These are phyloP conservation scores for Taxillus chinensis DNA, from an alignment of 164 flowering plant species.

Conservation along the genomic window DNA sequence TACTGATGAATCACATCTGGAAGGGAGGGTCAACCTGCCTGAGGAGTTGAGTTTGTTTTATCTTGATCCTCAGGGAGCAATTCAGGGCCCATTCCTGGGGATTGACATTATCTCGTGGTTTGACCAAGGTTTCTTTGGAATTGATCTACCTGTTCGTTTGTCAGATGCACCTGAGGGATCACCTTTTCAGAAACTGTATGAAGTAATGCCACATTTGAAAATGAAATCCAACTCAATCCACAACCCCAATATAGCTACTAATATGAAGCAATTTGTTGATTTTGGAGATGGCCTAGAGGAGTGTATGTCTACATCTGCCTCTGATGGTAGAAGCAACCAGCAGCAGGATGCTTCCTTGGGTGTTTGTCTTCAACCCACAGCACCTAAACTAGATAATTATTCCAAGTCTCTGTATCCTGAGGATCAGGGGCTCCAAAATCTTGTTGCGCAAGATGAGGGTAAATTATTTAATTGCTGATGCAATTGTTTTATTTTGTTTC, in stretches of 20 bases:
- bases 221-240: constrained; percentile 12
- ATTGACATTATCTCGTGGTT: constrained; percentile 85
- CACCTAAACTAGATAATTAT: constrained; percentile 24
- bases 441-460: constrained; percentile 61
- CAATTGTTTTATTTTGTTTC: background rate
- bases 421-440: constrained; percentile 33
- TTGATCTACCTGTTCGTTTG: constrained; percentile 67
- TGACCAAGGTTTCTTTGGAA: constrained; percentile 88
- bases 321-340: constrained; percentile 16
- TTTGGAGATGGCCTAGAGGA: constrained; percentile 29
- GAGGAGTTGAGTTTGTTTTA: constrained; percentile 74
- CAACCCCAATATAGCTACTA: constrained; percentile 11
- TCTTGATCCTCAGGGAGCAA: constrained; percentile 84
- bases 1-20: constrained; percentile 13
- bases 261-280: constrained; percentile 20
- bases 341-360: constrained; percentile 19
- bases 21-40: constrained; percentile 23
- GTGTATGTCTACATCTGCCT: constrained; percentile 12
- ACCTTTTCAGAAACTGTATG: constrained; percentile 58
- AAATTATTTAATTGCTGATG: constrained; percentile 1
- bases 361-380: constrained; percentile 20
- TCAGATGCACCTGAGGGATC: constrained; percentile 69
- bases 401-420: constrained; percentile 24
- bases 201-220: constrained; percentile 70
- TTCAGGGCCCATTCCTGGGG: constrained; percentile 88